Base-by-base conservation (phyloP, 805 yeast species). In the Wickerhamomyces bisporus region DNA sequence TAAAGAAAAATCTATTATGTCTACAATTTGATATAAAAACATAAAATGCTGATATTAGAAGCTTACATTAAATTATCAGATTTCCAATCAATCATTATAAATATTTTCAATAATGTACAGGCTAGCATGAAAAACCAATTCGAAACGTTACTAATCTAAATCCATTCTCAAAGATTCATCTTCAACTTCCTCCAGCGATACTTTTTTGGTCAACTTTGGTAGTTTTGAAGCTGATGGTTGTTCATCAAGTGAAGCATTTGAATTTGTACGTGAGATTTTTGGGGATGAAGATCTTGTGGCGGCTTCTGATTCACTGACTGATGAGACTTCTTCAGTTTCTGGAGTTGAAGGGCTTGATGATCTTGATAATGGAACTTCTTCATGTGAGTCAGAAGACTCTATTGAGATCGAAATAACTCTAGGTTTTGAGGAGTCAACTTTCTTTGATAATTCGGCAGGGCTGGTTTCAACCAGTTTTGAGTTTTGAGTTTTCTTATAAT, bases 131-230 rank as follows among this genome's bases (percentile, higher is more conserved):
- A n/a, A n/a, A n/a, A n/a, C n/a, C n/a, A n/a, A n/a, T n/a, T n/a
- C n/a, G n/a, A n/a, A n/a, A n/a, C n/a, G n/a, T n/a, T n/a, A n/a
- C n/a, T 35, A 45, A 28, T 44, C 48, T 14, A 40, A 32, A 25
- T 42, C 48, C 42, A 39, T 41, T 20, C 35, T 32, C 5, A 49
- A 32, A 24, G 47, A 40, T 32, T 49, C 52, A 42, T 49, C 53
- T 21, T 48, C 50, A 26, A 49, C 52, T 35, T 49, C 53, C 30
- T 49, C 53, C 6, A 49, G 15, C 4, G 52, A 42, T 10, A 48
- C 53, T 20, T 30, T 49, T 43, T 43, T 49, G 2, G 35, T 45
- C 26, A 49, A 30, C 29, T 49, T 49, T 30, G 53, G 50, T n/a
- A 48, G 29, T 26, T 38, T 39, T 17, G 38, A 25, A 8, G 30